Conservation (phyloP, 2,329 filamentous ascomycete species). For the Grosmannia serpens region DNA sequence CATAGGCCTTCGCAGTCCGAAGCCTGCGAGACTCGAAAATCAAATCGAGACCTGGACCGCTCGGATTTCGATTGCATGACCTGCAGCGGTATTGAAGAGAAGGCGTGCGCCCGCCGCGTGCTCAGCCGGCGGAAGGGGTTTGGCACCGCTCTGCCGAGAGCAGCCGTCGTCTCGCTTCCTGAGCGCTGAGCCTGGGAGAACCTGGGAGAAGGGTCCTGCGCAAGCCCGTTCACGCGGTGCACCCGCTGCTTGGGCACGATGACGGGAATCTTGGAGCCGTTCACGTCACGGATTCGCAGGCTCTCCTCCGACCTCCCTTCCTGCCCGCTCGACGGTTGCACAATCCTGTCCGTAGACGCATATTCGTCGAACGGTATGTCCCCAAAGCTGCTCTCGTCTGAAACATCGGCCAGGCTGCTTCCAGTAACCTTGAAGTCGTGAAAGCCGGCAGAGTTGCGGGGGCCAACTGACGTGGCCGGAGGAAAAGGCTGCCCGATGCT, state of each 20-base stretch:
- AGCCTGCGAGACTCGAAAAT: conserved; percentile 7
- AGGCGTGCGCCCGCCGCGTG: neutral
- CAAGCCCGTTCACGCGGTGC: conserved; percentile 21
- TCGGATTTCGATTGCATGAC: neutral
- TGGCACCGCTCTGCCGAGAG: conserved; percentile 2
- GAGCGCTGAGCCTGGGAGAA: neutral
- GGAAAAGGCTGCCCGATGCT: conserved; percentile 10
- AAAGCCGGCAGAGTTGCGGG: neutral
- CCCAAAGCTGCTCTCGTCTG: conserved; percentile 19
- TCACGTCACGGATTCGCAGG: conserved; percentile 10
- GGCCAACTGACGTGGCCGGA: neutral
- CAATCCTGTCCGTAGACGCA: conserved; percentile 17
- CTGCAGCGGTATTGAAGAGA: conserved; percentile 7
- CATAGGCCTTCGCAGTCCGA: neutral
- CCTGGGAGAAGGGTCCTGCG: conserved; percentile 11
- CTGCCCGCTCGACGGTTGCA: conserved; percentile 14
- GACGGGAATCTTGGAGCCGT: conserved; percentile 16
- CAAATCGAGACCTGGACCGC: conserved; percentile 5
- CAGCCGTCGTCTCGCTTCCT: conserved; percentile 1
- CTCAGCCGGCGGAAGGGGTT: conserved; percentile 10
- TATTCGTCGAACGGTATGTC: conserved; percentile 11
- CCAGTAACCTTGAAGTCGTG: conserved; percentile 16
- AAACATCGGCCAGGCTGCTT: conserved; percentile 34
- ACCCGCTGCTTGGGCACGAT: conserved; percentile 19
- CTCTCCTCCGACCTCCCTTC: conserved; percentile 5